A percentile compares a stretch with the other conserved stretches of the same genome.
Conservation (phyloP, 2,329 filamentous ascomycete genomes). For the Monosporascus sp. region DNA sequence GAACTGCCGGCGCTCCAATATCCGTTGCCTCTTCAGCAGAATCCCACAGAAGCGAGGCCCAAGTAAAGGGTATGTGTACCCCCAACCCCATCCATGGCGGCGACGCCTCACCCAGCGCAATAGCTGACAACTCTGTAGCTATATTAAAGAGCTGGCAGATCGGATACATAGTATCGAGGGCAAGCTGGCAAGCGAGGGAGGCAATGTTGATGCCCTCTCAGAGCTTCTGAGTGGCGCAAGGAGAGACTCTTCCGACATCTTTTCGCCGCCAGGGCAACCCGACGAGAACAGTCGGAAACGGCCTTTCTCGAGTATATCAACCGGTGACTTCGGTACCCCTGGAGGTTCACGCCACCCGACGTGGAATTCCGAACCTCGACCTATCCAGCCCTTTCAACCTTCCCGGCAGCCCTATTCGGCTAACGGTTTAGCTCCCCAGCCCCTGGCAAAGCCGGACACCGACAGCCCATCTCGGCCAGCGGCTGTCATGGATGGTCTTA, state of each 20-base stretch:
- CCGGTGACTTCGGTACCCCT: constrained; percentile 31
- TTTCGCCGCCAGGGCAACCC: constrained; percentile 41
- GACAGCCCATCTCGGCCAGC: constrained; percentile 31
- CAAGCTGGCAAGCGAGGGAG: constrained; percentile 56
- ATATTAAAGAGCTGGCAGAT: constrained; percentile 89
- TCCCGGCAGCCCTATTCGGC: constrained; percentile 30
- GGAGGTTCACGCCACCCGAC: constrained; percentile 36
- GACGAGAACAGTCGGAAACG: constrained; percentile 33
- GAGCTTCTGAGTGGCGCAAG: constrained; percentile 32
- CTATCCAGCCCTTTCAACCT: constrained; percentile 36
- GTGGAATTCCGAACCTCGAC: constrained; percentile 45
- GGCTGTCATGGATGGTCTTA: constrained; percentile 22
- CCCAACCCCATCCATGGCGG: no score
- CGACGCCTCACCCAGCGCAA: not conserved
- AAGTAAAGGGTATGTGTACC: constrained; percentile 59
- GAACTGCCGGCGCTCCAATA: constrained; percentile 72
- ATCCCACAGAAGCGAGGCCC: constrained; percentile 85
- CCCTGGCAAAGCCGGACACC: constrained; percentile 32
- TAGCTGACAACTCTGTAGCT: constrained; percentile 31
- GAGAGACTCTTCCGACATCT: constrained; percentile 43
- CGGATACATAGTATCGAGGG: constrained; percentile 77
- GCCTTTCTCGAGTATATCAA: constrained; percentile 33
- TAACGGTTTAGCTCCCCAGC: constrained; percentile 42
- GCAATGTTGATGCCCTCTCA: constrained; percentile 39
- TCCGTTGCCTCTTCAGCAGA: constrained; percentile 78